A percentile compares a stretch with the other conserved stretches of the same genome.
These are phyloP conservation scores for Scleromitrula shiraiana DNA, from an alignment of 2,329 filamentous ascomycete species.

Conservation along the genomic window DNA sequence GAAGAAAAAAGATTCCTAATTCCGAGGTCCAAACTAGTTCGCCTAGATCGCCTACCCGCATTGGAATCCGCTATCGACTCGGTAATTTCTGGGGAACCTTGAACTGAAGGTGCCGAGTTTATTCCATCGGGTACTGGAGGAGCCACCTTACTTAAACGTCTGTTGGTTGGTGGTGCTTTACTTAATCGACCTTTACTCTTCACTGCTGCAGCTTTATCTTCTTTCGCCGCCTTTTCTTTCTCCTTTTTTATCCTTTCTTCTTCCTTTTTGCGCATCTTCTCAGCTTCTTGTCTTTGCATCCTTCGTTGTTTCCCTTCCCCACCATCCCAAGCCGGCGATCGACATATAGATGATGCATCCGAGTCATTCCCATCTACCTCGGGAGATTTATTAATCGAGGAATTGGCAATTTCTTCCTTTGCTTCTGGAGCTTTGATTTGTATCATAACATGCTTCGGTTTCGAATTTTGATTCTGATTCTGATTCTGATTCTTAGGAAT, in stretches of 20 bases:
- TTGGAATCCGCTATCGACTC: neutral
- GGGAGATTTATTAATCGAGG: neutral
- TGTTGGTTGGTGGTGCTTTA: constrained; percentile 24
- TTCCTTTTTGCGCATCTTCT: constrained; percentile 36
- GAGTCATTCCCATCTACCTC: constrained; percentile 16
- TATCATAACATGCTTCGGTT: neutral
- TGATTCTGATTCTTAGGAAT: constrained; percentile 11
- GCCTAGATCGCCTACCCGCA: constrained; percentile 12
- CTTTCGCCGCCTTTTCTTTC: constrained; percentile 33
- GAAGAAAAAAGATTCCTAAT: constrained; percentile 17
- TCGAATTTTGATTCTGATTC: neutral
- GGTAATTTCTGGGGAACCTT: neutral
- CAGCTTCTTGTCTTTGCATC: constrained; percentile 34
- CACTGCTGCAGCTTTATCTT: constrained; percentile 17
- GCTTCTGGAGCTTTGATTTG: neutral
- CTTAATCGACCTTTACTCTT: constrained; percentile 23
- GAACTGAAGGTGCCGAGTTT: neutral
- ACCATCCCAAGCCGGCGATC: constrained; percentile 55
- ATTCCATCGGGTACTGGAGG: neutral
- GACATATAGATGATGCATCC: constrained; percentile 40
- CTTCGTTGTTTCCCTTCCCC: constrained; percentile 41
- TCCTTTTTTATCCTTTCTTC: constrained; percentile 33
- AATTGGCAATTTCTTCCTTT: neutral
- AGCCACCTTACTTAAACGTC: constrained; percentile 1
- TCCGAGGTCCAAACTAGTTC: constrained; percentile 20